A percentile compares a stretch with the other conserved stretches of the same genome.
These are phyloP conservation scores for Aspergillus tanneri DNA, from an alignment of 2,329 filamentous ascomycete genomes.

Conservation along the genomic window DNA sequence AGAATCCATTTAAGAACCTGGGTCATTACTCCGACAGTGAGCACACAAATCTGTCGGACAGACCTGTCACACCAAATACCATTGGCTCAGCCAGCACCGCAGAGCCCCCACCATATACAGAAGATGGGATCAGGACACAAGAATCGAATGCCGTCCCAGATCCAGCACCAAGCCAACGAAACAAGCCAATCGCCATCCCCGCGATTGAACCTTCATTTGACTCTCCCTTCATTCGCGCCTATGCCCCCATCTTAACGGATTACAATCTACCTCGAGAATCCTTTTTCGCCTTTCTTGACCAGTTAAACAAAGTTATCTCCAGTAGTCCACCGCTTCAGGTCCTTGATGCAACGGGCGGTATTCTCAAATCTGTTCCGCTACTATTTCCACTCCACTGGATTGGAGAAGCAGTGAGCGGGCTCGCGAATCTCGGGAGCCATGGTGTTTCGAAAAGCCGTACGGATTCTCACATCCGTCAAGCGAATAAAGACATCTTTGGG, in stretches of 20 bases:
- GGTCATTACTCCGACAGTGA: background rate
- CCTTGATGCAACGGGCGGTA: conserved; percentile 1
- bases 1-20: background rate
- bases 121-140: background rate
- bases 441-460: conserved; percentile 5
- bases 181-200: conserved; percentile 3
- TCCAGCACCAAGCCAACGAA: background rate
- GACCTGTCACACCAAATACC: background rate
- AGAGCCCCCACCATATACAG: background rate
- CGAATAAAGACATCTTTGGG: conserved; percentile 1
- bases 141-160: background rate
- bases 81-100: background rate
- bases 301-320: conserved; percentile 2
- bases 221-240: conserved; percentile 1
- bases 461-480: conserved; percentile 1
- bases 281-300: conserved; percentile 1
- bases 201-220: background rate
- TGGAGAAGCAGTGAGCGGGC: conserved; percentile 1
- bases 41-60: too few relatives aligned
- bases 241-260: background rate
- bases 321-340: conserved; percentile 2
- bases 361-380: background rate
- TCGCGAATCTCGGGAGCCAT: conserved; percentile 3
- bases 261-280: conserved; percentile 5
- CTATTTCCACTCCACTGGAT: conserved; percentile 5